A percentile compares a stretch with the other conserved stretches of the same genome.
phyloP scores from a whole-genome alignment of 2,329 filamentous ascomycete genomes.

The Colletotrichum liaoningense region DNA sequence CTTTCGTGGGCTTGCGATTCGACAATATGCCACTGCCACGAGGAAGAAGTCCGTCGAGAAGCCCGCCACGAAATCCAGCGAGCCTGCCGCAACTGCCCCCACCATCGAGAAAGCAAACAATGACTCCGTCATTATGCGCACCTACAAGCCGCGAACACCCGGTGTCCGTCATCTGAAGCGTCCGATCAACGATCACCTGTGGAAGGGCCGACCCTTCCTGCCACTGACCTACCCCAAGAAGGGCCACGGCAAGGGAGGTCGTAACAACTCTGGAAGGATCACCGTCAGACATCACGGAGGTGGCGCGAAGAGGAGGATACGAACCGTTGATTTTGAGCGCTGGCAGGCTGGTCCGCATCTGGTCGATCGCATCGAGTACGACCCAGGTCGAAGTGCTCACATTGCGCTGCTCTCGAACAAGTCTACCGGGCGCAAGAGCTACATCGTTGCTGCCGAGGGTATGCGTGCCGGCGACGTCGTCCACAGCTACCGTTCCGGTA shows the following conservation, averaged over 20 bases:
- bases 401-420: conserved; percentile 87
- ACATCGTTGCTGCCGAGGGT: conserved; percentile 95
- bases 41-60: conserved; percentile 15
- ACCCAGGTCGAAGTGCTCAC: conserved; percentile 92
- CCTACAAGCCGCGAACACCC: conserved; percentile 93
- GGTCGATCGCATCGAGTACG: conserved; percentile 96
- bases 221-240: conserved; percentile 92
- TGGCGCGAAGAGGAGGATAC: conserved; percentile 90
- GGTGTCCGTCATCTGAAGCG: conserved; percentile 91
- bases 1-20: conserved; percentile 6
- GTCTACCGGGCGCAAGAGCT: conserved; percentile 80
- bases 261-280: conserved; percentile 87
- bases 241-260: conserved; percentile 90
- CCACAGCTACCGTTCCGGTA: conserved; percentile 90
- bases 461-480: conserved; percentile 92
- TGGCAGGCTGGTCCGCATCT: conserved; percentile 82
- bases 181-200: conserved; percentile 95
- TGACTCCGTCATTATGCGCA: conserved; percentile 70
- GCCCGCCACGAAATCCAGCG: conserved; percentile 31
- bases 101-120: conserved; percentile 41
- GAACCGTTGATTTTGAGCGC: conserved; percentile 90
- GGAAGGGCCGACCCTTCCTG: conserved; percentile 88
- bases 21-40: conserved; percentile 30
- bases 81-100: conserved; percentile 31
- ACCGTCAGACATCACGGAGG: conserved; percentile 94